These are phyloP conservation scores for Emergomyces pasteurianus DNA, from an alignment of 2,329 filamentous ascomycete species.

Conservation along the genomic window DNA sequence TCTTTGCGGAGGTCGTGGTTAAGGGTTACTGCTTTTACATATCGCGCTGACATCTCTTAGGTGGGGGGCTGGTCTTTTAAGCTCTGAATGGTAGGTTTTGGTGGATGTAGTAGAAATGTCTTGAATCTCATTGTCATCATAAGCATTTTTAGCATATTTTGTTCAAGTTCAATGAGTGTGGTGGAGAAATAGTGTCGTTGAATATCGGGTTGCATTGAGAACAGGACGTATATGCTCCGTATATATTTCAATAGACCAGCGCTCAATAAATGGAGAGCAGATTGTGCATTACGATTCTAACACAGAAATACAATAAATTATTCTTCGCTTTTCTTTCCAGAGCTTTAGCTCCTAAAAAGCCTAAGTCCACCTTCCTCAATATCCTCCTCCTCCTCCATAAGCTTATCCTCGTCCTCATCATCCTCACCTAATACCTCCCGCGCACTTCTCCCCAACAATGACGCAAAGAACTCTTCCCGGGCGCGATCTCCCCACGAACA, in stretches of 20 bases:
- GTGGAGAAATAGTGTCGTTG: background rate
- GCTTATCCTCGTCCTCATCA: slow-evolving; percentile 39
- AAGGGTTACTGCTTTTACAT: too few relatives aligned
- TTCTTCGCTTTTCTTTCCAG: background rate
- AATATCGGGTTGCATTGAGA: background rate
- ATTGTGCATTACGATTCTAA: background rate
- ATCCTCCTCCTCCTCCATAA: slow-evolving; percentile 22
- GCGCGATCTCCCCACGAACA: slow-evolving; percentile 68
- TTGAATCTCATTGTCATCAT: too few relatives aligned
- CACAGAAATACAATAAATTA: background rate
- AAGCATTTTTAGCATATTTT: too few relatives aligned
- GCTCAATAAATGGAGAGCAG: background rate
- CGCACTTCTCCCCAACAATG: slow-evolving; percentile 53
- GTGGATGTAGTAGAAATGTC: background rate
- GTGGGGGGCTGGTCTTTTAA: slow-evolving; percentile 2
- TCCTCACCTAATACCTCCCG: slow-evolving; percentile 53
- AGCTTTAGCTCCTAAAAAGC: slow-evolving; percentile 19
- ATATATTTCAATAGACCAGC: background rate
- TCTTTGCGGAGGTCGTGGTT: too few relatives aligned
- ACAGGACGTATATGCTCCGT: background rate
- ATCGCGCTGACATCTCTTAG: background rate
- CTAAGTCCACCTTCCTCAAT: slow-evolving; percentile 22
- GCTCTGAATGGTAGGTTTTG: background rate
- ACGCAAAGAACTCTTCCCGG: slow-evolving; percentile 63
- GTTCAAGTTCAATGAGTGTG: background rate